Conservation (phyloP, 257 asterid species). For the Gentiana dahurica region DNA sequence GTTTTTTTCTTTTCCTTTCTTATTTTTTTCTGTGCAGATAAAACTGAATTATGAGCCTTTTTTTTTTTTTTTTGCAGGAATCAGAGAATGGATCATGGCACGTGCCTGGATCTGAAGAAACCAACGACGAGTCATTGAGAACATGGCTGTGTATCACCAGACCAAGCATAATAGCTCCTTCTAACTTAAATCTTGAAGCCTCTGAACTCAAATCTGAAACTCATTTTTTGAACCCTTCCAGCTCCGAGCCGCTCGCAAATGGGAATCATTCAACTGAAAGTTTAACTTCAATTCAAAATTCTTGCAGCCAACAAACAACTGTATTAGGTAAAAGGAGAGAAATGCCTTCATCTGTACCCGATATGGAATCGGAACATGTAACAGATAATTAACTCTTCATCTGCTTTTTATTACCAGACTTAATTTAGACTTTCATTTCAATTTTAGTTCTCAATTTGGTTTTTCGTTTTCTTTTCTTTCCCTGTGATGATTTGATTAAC, state of each 20-base stretch:
- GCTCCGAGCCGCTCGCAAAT: conserved; percentile 1
- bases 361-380: too few species aligned
- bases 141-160: conserved; percentile 72
- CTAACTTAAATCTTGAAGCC: conserved; percentile 4
- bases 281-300: not conserved
- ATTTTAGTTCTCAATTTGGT: too few species aligned
- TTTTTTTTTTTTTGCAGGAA: conserved; percentile 32
- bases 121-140: conserved; percentile 45
- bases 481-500: too few species aligned
- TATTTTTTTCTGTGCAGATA: not conserved
- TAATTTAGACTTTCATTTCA: too few species aligned
- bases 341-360: conserved; percentile 2
- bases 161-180: conserved; percentile 12
- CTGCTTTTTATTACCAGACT: too few species aligned
- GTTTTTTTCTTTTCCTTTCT: not conserved
- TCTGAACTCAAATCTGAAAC: conserved; percentile 6
- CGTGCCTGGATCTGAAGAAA: conserved; percentile 58
- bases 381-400: too few species aligned
- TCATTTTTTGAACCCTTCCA: conserved; percentile 9
- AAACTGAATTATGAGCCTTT: too few species aligned
- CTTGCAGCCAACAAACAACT: not conserved
- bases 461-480: too few species aligned
- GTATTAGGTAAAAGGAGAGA: conserved; percentile 27
- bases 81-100: conserved; percentile 82
- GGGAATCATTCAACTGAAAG: conserved; percentile 3